Evolutionary conservation across 345 rosid genomes (phyloP).

Genomic region (Arabidopsis thaliana): DNA sequence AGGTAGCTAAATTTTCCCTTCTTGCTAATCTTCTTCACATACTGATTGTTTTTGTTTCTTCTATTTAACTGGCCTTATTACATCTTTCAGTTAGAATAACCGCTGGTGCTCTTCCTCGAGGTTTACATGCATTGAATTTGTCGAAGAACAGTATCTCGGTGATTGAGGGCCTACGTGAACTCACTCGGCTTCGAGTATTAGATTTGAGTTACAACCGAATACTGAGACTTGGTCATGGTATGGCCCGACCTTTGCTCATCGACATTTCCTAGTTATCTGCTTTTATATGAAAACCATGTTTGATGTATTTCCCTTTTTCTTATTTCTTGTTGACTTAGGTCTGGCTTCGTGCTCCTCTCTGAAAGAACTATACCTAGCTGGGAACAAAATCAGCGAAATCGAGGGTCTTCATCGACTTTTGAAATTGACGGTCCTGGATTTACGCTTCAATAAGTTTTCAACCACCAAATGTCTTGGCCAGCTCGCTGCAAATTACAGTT

Average conservation of each 20-base stretch:
- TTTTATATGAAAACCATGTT: conserved; percentile 12
- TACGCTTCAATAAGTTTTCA: conserved; percentile 90
- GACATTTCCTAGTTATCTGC: conserved; percentile 13
- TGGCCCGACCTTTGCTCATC: conserved; percentile 27
- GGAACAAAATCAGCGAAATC: conserved; percentile 88
- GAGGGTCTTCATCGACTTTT: conserved; percentile 97
- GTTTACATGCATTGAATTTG: conserved; percentile 77
- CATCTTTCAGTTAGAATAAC: conserved; percentile 68
- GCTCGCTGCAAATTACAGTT: conserved; percentile 95
- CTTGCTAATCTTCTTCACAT: conserved; percentile 17
- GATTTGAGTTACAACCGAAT: conserved; percentile 93
- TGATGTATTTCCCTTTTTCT: conserved; percentile 14
- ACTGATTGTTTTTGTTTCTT: conserved; percentile 19
- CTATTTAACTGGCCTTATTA: conserved; percentile 24
- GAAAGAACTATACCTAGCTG: conserved; percentile 93
- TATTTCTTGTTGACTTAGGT: conserved; percentile 50
- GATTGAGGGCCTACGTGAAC: conserved; percentile 92
- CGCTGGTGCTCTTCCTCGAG: conserved; percentile 93
- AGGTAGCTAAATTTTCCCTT: conserved; percentile 55
- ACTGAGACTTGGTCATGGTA: conserved; percentile 93
- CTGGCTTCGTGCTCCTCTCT: conserved; percentile 93
- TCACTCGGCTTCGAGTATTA: conserved; percentile 86
- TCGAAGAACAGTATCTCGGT: conserved; percentile 82
- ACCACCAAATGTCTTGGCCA: conserved; percentile 87
- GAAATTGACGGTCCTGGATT: conserved; percentile 78